Evolutionary conservation across 2,329 filamentous ascomycete species (phyloP), one percentile per base, ranked within the genome.

Genomic region (Talaromyces albobiverticillius): DNA sequence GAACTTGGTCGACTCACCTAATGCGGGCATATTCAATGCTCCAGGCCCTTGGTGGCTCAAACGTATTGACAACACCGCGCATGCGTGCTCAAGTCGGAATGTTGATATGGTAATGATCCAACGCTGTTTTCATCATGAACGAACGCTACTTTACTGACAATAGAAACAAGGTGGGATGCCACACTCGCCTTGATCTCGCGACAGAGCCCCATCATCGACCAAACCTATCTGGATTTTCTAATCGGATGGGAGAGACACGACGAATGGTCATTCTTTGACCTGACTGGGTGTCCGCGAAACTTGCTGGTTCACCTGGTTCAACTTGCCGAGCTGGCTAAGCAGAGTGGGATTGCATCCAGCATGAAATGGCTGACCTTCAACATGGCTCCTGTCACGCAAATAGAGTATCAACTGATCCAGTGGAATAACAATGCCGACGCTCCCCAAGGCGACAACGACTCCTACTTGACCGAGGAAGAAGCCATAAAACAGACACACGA

Each of bases 1-100:
- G 69, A 2, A 60, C 59, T 9, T 71, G 67, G 68, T 42, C 53
- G 1, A 61, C 50, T 25, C 64, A 72, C 50, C 53, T 72, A 5
- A 46, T 46, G 22, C 57, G 61, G 0, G 64, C 63, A 0, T 57
- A 63, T 20, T 62, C 57, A 23, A 59, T 67, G 40, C 61, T 68
- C 10, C 54, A 67, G 29, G 58, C 56, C 6, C 60, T 56, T 11
- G 62, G 62, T 4, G 57, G 58, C 13, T 40, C 53, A 9, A 43
- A 13, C 8, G 9, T 31, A 25, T 42, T 59, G 10, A 60, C 46
- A 9, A 65, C 58, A 4, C n/a, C n/a, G n/a, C n/a, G 20, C 22
- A 47, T 34, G 11, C 51, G 47, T 13, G 42, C 42, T 11, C 51
- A 53, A 45, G 43, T 41, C 47, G 32, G 20, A 18, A 7, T 53